Evolutionary conservation across 2,329 filamentous ascomycete species (phyloP).

Genomic region (Septoria petroselini): DNA sequence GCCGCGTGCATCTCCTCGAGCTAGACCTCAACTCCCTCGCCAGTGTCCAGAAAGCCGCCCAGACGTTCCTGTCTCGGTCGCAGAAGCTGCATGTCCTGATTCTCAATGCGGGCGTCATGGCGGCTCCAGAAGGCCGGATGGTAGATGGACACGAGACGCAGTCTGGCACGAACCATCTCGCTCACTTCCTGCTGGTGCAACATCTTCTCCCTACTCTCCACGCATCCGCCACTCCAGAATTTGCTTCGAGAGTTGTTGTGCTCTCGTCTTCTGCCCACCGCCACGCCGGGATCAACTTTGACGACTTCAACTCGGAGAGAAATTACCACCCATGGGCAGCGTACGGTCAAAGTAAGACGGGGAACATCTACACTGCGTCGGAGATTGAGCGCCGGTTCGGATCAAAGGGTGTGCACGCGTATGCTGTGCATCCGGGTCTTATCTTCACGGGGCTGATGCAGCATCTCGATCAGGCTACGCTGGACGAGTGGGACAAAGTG

Average conservation of each 20-base stretch:
- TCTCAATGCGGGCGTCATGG: conserved; percentile 43
- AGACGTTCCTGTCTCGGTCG: conserved; percentile 29
- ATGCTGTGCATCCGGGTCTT: conserved; percentile 48
- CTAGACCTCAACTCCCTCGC: conserved; percentile 18
- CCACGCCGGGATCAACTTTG: conserved; percentile 34
- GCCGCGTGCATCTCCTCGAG: conserved; percentile 1
- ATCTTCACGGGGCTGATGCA: conserved; percentile 33
- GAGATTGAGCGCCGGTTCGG: conserved; percentile 52
- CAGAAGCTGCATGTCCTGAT: conserved; percentile 41
- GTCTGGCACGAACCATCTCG: conserved; percentile 49
- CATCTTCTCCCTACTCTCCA: conserved; percentile 49
- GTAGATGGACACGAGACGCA: conserved; percentile 46
- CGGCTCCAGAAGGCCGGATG: conserved; percentile 40
- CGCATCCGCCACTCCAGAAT: conserved; percentile 38
- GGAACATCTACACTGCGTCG: conserved; percentile 52
- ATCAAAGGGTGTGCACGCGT: conserved; percentile 44
- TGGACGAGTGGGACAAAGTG: no score
- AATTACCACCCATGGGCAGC: conserved; percentile 39
- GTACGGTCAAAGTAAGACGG: conserved; percentile 52
- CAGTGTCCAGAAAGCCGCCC: conserved; percentile 36
- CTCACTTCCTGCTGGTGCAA: conserved; percentile 54
- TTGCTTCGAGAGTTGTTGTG: conserved; percentile 49
- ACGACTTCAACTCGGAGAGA: conserved; percentile 43
- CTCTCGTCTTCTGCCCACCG: conserved; percentile 48
- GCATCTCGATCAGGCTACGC: neutral